A percentile compares a stretch with the other conserved stretches of the same genome.
These are phyloP conservation scores for Leishmania martiniquensis DNA, from an alignment of 208 protist genomes.

Conservation along the genomic window DNA sequence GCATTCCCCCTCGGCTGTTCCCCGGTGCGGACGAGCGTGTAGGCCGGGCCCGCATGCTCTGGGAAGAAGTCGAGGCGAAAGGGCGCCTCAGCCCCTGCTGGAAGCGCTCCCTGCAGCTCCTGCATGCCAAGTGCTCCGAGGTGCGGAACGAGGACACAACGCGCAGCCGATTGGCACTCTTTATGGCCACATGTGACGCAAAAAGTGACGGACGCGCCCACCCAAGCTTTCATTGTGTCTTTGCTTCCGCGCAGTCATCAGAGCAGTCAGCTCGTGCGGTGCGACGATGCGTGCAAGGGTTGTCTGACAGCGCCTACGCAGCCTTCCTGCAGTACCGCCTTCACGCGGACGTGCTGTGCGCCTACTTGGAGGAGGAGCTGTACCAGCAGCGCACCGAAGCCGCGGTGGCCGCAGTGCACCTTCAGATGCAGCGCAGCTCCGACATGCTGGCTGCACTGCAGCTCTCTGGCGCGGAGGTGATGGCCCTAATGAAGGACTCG, in stretches of 20 bases:
- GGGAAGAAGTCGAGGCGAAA: conserved; percentile 53
- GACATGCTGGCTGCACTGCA: conserved; percentile 40
- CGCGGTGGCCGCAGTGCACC: conserved; percentile 60
- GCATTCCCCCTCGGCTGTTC: neutral
- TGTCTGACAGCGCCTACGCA: conserved; percentile 69
- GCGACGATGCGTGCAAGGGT: conserved; percentile 47
- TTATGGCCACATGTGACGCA: conserved; percentile 77
- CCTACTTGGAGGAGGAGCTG: conserved; percentile 82
- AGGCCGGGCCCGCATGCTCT: conserved; percentile 40
- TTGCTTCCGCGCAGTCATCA: neutral
- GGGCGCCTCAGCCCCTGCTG: conserved; percentile 67
- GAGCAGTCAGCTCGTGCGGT: conserved; percentile 10
- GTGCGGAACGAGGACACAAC: conserved; percentile 53
- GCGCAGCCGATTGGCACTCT: conserved; percentile 73
- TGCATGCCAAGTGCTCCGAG: conserved; percentile 49
- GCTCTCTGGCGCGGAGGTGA: conserved; percentile 34
- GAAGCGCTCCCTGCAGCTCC: conserved; percentile 55
- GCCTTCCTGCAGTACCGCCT: conserved; percentile 89
- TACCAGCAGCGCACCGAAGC: conserved; percentile 89
- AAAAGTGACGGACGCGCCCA: conserved; percentile 62
- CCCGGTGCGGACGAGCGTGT: conserved; percentile 4
- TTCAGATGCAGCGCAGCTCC: conserved; percentile 37
- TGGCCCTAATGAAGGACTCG: conserved; percentile 20
- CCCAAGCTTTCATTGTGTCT: conserved; percentile 37
- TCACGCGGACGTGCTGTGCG: conserved; percentile 81